Base-by-base conservation (phyloP, 164 flowering plant genomes). In the Hamamelis virginiana region DNA sequence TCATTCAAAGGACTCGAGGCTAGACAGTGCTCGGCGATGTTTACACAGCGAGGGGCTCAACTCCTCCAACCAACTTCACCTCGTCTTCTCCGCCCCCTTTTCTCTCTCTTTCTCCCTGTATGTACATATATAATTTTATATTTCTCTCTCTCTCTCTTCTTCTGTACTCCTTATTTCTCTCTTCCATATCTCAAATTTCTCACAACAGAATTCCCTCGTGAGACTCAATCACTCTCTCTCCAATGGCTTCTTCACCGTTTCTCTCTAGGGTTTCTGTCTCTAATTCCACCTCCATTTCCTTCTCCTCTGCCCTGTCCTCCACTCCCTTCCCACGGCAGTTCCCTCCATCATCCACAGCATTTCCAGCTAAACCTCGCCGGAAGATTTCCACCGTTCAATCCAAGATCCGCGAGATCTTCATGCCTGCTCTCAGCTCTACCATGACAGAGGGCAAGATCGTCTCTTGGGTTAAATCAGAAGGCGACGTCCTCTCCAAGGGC, bases 361-460 rank as follows among this genome's bases (percentile, higher is more conserved):
- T 70, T 46, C 79, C 19, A 65, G 8, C 46, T 51, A 48, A 23
- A 25, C 48, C 80, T 16, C 68, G 23, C 25, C 75, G 79, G 27
- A 57, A 72, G 44, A 19, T 33, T 66, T 44, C 72, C 21, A 46
- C 67, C 33, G 77, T 89, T 23, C 83, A 68, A n/a, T 79, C 96
- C 74, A 92, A 92, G 87, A 88, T 92, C 82, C 74, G 96, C 19
- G 98, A 92, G 84, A 92, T 92, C 75, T 92, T 92, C 86, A 92
- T 92, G 97, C 97, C 97, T 8, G 97, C 97, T 1, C 90, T 92
- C 58, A 89, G 94, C 81, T 92, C 97, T 65, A 92, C 97, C 71
- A 92, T 92, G 97, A 92, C 96, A 8, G 96, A 92, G 75, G 97
- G 97, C 28, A 92, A 91, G 76, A 88, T 92, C 77, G 97, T 92